Evolutionary conservation across 176 grass and related monocot genomes (phyloP), one percentile per base, ranked within the genome.

Genomic region (Triticum monococcum): DNA sequence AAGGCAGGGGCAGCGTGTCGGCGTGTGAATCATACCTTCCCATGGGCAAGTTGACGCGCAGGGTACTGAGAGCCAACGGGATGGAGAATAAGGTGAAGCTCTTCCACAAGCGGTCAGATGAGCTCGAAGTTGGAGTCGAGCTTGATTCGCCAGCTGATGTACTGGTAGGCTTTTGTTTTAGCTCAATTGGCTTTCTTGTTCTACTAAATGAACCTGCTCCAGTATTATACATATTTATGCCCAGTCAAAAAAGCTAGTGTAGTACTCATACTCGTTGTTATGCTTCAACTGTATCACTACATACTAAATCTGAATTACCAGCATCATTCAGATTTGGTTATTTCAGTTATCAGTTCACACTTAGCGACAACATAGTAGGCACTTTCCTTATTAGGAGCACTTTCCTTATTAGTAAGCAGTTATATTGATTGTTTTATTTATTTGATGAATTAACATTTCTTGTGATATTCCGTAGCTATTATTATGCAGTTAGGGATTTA

Each of bases 1-100:
- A 92, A 62, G 74, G 78, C 24, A 79, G 45, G 77, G 93, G 84
- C 22, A 75, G 36, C 0, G 86, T 98, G 36, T 89, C 91, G 38
- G 93, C 93, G 38, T 96, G 93, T 62, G 96, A 98, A 68, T 94
- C 96, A 14, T 94, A 96, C 79, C 90, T 98, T 83, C 96, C 93
- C 11, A 98, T 98, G 93, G 93, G 92, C 56, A 98, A 98, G 83
- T 56, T 98, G 41, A 86, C 91, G 90, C 86, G 90, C 22, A 95
- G 56, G 70, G 96, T 96, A 38, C 77, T 98, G 37, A 84, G 84
- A 72, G 65, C 69, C 40, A 98, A 98, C 86, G 60, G 80, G 62
- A 92, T 98, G 93, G 88, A 94, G 71, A 88, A 86, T 18, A 96
- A 89, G 78, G 81, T 98, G 12, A 96, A 88, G 24, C 26, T 96